Evolutionary conservation across 257 asterid species (phyloP).

Genomic region (Cinchona pubescens): DNA sequence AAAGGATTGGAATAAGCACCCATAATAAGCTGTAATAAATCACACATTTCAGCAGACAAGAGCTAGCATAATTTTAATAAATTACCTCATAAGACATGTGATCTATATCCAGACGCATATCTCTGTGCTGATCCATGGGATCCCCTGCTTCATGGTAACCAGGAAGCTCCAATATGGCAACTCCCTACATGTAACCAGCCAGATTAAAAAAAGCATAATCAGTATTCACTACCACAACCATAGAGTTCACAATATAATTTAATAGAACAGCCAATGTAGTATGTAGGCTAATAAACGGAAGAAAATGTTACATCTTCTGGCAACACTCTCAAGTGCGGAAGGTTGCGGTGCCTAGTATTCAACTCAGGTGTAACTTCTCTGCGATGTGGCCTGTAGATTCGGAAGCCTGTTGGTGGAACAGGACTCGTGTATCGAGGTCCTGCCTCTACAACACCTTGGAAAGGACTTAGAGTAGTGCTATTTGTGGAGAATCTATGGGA

Average conservation of each 20-base stretch:
- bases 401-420: constrained; percentile 48
- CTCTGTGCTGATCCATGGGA: constrained; percentile 66
- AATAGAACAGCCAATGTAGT: not conserved
- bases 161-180: constrained; percentile 59
- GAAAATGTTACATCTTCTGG: constrained; percentile 63
- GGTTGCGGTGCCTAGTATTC: constrained; percentile 40
- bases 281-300: constrained; percentile 5
- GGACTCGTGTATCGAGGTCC: constrained; percentile 53
- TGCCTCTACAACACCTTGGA: constrained; percentile 44
- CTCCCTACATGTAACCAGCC: constrained; percentile 43
- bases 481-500: constrained; percentile 37
- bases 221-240: not conserved
- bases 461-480: constrained; percentile 37
- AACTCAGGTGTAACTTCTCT: constrained; percentile 53
- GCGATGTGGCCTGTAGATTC: constrained; percentile 50
- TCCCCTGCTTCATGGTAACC: constrained; percentile 51
- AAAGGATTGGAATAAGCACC: constrained; percentile 5
- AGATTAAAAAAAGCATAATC: constrained; percentile 3
- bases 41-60: not conserved
- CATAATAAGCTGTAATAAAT: not conserved
- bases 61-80: not conserved
- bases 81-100: constrained; percentile 72
- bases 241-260: not conserved
- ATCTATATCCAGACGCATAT: constrained; percentile 50
- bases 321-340: constrained; percentile 65